phyloP scores from a whole-genome alignment of 2,329 filamentous ascomycete species.

The Coniochaeta ligniaria region DNA sequence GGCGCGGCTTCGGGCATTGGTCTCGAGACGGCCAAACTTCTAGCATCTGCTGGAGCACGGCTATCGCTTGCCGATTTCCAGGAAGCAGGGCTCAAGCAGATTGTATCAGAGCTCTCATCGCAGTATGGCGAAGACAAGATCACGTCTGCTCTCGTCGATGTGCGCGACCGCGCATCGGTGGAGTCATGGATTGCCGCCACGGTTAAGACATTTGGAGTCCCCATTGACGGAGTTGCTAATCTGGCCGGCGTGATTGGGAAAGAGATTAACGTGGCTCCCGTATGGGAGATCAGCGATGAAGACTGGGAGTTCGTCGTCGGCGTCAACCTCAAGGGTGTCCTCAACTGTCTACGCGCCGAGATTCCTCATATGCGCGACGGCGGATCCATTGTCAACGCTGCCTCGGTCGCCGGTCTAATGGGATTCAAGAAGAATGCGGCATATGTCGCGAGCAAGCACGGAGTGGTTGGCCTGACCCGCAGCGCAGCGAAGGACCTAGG shows the following conservation, averaged over 20 bases:
- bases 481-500: slow-evolving; percentile 23
- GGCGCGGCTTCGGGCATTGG: slow-evolving; percentile 43
- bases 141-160: not conserved
- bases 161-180: slow-evolving; percentile 12
- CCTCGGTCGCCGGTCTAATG: slow-evolving; percentile 31
- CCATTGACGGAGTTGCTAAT: slow-evolving; percentile 29
- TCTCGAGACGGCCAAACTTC: slow-evolving; percentile 34
- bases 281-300: slow-evolving; percentile 9
- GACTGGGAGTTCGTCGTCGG: slow-evolving; percentile 19
- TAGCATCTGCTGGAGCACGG: slow-evolving; percentile 33
- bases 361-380: slow-evolving; percentile 15
- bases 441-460: slow-evolving; percentile 23
- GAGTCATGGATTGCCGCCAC: slow-evolving; percentile 26
- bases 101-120: slow-evolving; percentile 3
- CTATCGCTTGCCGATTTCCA: slow-evolving; percentile 42
- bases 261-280: slow-evolving; percentile 14
- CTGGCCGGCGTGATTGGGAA: slow-evolving; percentile 26
- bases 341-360: slow-evolving; percentile 21
- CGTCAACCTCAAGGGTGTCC: slow-evolving; percentile 20
- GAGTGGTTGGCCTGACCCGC: slow-evolving; percentile 20
- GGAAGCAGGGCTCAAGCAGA: slow-evolving; percentile 22
- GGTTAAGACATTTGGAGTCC: slow-evolving; percentile 19
- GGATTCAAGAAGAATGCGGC: slow-evolving; percentile 23
- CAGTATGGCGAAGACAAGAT: not conserved
- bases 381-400: slow-evolving; percentile 39